Evolutionary conservation across 2,329 filamentous ascomycete species (phyloP).

Genomic region (Alternaria burnsii): DNA sequence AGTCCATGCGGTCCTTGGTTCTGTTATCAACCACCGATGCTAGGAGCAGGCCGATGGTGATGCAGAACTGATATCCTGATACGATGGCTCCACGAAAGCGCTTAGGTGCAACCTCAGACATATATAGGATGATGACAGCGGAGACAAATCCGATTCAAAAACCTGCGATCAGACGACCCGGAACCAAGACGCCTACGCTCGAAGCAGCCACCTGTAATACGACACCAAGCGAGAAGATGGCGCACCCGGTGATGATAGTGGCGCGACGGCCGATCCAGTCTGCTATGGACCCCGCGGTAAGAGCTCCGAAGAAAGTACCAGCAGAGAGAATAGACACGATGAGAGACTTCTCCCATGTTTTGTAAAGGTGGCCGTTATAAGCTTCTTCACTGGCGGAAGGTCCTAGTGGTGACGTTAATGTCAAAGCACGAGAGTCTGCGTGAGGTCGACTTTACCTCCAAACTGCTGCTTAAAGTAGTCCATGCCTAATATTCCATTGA

Average conservation of each 20-base stretch:
- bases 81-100: slow-evolving; percentile 82
- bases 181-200: slow-evolving; percentile 45
- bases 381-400: slow-evolving; percentile 64
- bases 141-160: slow-evolving; percentile 52
- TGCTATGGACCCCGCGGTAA: slow-evolving; percentile 72
- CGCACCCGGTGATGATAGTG: slow-evolving; percentile 59
- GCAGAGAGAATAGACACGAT: slow-evolving; percentile 85
- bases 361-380: slow-evolving; percentile 48
- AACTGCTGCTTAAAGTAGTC: slow-evolving; percentile 48
- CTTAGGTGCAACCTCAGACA: slow-evolving; percentile 78
- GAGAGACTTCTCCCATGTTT: slow-evolving; percentile 67
- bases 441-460: slow-evolving; percentile 48
- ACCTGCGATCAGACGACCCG: slow-evolving; percentile 51
- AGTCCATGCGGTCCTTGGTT: slow-evolving; percentile 68
- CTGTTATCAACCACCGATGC: slow-evolving; percentile 78
- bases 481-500: slow-evolving; percentile 68
- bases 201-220: slow-evolving; percentile 50
- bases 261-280: slow-evolving; percentile 75
- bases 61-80: slow-evolving; percentile 80
- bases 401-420: slow-evolving; percentile 53
- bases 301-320: slow-evolving; percentile 79
- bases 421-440: no score
- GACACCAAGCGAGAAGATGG: slow-evolving; percentile 51
- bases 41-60: slow-evolving; percentile 80
- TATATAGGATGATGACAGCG: slow-evolving; percentile 69